A percentile compares a stretch with the other conserved stretches of the same genome.
These are phyloP conservation scores for Apium graveolens DNA, from an alignment of 129 eudicot genomes.

Conservation along the genomic window DNA sequence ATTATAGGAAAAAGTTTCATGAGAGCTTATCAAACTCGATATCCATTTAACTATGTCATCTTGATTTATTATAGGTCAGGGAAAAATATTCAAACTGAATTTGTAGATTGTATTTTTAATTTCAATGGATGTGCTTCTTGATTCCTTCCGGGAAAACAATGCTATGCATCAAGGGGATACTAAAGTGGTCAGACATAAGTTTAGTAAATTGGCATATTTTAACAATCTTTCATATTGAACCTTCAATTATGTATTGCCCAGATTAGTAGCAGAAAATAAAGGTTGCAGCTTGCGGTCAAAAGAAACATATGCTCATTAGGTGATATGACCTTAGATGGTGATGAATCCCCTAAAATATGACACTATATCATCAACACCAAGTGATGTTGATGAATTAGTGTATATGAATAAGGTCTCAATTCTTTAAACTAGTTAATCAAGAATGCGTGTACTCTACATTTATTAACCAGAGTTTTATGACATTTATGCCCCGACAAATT, in stretches of 20 bases:
- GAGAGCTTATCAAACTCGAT: too few species aligned
- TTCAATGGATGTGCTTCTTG: slow-evolving; percentile 57
- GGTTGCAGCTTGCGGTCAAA: slow-evolving; percentile 10
- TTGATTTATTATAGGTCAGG: too few species aligned
- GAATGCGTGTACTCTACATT: slow-evolving; percentile 3
- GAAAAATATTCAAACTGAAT: too few species aligned
- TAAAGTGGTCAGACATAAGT: slow-evolving; percentile 27
- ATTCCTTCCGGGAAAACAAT: slow-evolving; percentile 34
- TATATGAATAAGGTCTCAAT: slow-evolving; percentile 55
- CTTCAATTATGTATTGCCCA: slow-evolving; percentile 10
- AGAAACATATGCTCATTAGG: slow-evolving; percentile 26
- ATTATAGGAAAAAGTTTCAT: too few species aligned
- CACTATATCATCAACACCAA: slow-evolving; percentile 39
- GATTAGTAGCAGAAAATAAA: slow-evolving; percentile 26
- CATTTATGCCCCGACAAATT: neutral
- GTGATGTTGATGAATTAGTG: too few species aligned
- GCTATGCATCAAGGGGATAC: slow-evolving; percentile 22
- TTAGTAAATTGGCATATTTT: slow-evolving; percentile 4
- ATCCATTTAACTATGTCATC: too few species aligned
- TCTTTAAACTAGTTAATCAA: slow-evolving; percentile 6
- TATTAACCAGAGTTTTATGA: slow-evolving; percentile 1
- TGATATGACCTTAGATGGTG: slow-evolving; percentile 29
- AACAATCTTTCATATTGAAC: neutral
- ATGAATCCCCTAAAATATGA: slow-evolving; percentile 31
- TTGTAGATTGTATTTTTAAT: too few species aligned